These are phyloP conservation scores for Fragaria iinumae DNA, from an alignment of 306 rosid species.

Conservation along the genomic window DNA sequence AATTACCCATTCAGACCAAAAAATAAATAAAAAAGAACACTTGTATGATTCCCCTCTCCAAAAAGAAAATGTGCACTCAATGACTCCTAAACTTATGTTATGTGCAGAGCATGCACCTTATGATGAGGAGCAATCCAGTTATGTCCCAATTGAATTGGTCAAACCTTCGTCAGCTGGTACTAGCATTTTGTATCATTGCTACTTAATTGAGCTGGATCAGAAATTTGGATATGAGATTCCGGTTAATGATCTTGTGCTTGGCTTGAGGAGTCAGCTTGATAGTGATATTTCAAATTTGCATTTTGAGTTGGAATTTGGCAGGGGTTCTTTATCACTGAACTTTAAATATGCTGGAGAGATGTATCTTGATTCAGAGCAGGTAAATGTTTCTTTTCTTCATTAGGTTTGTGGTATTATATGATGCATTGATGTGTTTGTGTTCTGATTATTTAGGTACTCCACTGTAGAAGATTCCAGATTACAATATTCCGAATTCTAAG, in stretches of 20 bases:
- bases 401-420: conserved; percentile 9
- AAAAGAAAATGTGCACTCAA: neutral
- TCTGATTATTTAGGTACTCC: conserved; percentile 45
- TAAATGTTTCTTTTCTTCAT: conserved; percentile 25
- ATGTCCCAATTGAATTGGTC: conserved; percentile 61
- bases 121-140: conserved; percentile 53
- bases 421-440: neutral
- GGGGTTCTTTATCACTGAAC: conserved; percentile 48
- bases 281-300: conserved; percentile 42
- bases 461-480: conserved; percentile 64
- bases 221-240: conserved; percentile 46
- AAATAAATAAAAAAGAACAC: neutral
- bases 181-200: conserved; percentile 51
- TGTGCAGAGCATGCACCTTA: conserved; percentile 50
- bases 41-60: neutral
- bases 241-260: conserved; percentile 54
- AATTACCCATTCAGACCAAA: too few relatives aligned
- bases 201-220: conserved; percentile 60
- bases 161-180: conserved; percentile 25
- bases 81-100: neutral
- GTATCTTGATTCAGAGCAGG: conserved; percentile 49
- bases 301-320: conserved; percentile 44
- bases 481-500: conserved; percentile 46
- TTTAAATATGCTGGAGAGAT: conserved; percentile 51
- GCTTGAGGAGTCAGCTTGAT: conserved; percentile 49